A percentile compares a stretch with the other conserved stretches of the same genome.
Conservation (phyloP, 345 rosid species). For the Cardamine chenopodiifolia region DNA sequence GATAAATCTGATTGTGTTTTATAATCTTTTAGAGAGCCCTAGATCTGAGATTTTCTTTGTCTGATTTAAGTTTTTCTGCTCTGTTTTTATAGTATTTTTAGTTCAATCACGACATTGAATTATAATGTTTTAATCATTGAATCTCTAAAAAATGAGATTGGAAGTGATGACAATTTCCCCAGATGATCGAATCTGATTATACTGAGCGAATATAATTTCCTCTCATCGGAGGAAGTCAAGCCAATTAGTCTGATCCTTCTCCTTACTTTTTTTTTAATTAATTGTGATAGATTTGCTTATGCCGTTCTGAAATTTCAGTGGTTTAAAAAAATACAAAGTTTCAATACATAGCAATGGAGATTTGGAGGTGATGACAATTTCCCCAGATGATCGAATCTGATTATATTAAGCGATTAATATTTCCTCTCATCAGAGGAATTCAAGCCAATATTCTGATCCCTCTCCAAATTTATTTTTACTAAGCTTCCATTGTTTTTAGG, state of each 20-base stretch:
- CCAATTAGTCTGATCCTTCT: conserved; percentile 42
- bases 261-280: background rate
- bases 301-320: no score
- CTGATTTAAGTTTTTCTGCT: background rate
- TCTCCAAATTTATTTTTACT: background rate
- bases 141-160: background rate
- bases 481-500: background rate
- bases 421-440: conserved; percentile 34
- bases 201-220: conserved; percentile 37
- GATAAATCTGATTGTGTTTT: conserved; percentile 4
- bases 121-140: background rate
- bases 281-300: background rate
- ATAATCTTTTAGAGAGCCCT: background rate
- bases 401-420: conserved; percentile 34
- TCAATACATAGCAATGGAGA: no score
- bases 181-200: conserved; percentile 44
- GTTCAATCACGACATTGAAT: background rate
- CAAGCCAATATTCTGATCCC: conserved; percentile 44
- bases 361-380: conserved; percentile 44
- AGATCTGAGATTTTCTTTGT: background rate
- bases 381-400: conserved; percentile 46
- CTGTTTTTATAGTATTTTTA: background rate
- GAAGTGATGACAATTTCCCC: conserved; percentile 48
- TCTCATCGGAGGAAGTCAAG: conserved; percentile 32
- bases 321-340: no score